phyloP scores from a whole-genome alignment of 1,139 yeast species.

The Candida sp. region DNA sequence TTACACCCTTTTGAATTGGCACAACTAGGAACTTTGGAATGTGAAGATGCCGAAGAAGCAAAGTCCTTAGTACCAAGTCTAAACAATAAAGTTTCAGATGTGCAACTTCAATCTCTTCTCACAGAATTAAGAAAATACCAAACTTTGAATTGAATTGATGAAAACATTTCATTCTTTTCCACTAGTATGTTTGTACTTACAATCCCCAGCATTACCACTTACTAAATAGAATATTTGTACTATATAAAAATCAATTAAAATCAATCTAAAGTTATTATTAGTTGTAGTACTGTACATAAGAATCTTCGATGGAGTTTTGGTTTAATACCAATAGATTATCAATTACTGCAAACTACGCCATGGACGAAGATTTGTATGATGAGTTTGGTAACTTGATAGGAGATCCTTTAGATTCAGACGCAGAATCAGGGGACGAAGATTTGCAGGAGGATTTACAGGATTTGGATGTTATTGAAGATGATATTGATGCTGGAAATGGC shows the following conservation, averaged over 20 bases:
- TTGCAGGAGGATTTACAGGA: conserved; percentile 5
- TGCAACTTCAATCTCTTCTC: conserved; percentile 80
- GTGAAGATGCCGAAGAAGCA: conserved; percentile 98
- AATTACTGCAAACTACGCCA: conserved; percentile 1
- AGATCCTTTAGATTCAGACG: conserved; percentile 43
- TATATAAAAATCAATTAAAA: background rate
- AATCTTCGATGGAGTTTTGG: background rate
- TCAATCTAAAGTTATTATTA: background rate
- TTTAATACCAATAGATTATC: background rate
- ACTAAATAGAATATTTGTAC: background rate
- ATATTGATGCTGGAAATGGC: background rate
- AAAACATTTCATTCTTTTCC: no score
- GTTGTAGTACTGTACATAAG: background rate
- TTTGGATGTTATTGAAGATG: conserved; percentile 8
- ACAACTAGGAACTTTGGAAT: conserved; percentile 88
- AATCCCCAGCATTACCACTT: background rate
- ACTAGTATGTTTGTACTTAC: no score
- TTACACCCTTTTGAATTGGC: conserved; percentile 97
- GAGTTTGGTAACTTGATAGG: conserved; percentile 83
- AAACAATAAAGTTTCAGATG: conserved; percentile 75
- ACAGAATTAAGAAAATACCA: conserved; percentile 77
- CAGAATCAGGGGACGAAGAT: conserved; percentile 22
- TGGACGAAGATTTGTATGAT: conserved; percentile 48
- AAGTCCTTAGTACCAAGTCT: conserved; percentile 90
- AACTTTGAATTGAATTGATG: conserved; percentile 20